Base-by-base conservation (phyloP, 1,284 basidiomycete species). In the Malassezia sympodialis region DNA sequence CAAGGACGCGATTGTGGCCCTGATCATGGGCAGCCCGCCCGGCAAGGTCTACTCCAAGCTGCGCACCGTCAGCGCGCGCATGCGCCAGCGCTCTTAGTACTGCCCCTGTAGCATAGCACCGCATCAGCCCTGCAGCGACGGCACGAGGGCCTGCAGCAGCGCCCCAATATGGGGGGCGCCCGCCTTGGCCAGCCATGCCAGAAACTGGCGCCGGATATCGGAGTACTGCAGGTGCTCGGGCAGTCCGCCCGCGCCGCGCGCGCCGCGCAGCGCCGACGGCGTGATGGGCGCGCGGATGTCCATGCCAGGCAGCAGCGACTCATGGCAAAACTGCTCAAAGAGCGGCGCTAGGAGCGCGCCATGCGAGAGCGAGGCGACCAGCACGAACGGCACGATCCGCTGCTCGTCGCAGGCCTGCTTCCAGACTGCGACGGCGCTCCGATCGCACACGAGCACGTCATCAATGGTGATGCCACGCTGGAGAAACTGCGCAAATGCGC, bases 11-110 rank as follows among this genome's bases (percentile, higher is more conserved):
- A 85, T 98, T 61, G 91, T 96, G 24, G 90, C 87, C 21, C 82
- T 93, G 40, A 96, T 96, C 67, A 81, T 96, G 35, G 91, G 91
- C 51, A 90, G 88, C 14, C 91, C 91, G 1, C 91, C 93, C 37
- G 91, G 91, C 54, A 96, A 96, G 73, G 91, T 96, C 1, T 96
- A 96, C 68, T 87, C 65, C 8, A 72, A 73, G 39, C 47, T 72
- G 30, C 69, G 68, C 49, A 90, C 88, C 11, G 87, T 96, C 51
- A 88, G 88, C 71, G 87, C 87, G 63, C 81, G 90, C 59, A 88
- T 94, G 86, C 86, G 87, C 72, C 90, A 94, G 78, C 81, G 91
- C 54, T 78, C 79, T 63, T 80, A 49, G 49, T 37, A 24, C 5
- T 48, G 32, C 17, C 21, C 21, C 37, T 46, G 48, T 49, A 59